Conservation (phyloP, 2,329 filamentous ascomycete species). For the Pestalotiopsis sp. region DNA sequence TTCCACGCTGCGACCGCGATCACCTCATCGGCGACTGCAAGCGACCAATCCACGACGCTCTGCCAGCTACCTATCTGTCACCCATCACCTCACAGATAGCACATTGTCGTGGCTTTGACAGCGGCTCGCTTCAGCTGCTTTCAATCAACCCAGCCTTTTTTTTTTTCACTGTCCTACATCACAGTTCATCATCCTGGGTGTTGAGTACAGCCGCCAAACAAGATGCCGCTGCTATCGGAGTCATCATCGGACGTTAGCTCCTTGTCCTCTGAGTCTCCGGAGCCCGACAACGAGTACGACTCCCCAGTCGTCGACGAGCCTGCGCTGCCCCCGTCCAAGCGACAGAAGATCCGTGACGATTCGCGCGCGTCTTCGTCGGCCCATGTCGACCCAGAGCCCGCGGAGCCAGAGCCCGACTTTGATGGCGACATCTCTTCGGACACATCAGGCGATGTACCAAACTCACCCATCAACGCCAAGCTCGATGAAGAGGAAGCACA, state of each 20-base stretch:
- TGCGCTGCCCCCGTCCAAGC: slow-evolving; percentile 34
- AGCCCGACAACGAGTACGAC: slow-evolving; percentile 29
- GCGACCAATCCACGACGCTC: not conserved
- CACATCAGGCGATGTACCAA: slow-evolving; percentile 82
- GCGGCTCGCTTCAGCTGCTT: not conserved
- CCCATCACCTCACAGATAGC: not conserved
- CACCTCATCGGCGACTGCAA: not conserved
- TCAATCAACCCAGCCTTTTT: not conserved
- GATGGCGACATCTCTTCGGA: slow-evolving; percentile 82
- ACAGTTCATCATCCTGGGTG: not conserved
- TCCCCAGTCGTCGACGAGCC: slow-evolving; percentile 15
- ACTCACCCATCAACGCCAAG: slow-evolving; percentile 67
- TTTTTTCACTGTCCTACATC: not conserved
- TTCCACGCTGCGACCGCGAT: not conserved
- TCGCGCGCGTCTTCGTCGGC: slow-evolving; percentile 50
- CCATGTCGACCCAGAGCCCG: slow-evolving; percentile 50
- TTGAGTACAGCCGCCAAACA: not conserved
- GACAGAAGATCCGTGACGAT: slow-evolving; percentile 37
- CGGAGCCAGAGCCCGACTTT: slow-evolving; percentile 37
- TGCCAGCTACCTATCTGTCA: not conserved
- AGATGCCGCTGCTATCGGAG: slow-evolving; percentile 28
- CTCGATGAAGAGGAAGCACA: slow-evolving; percentile 75
- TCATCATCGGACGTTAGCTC: slow-evolving; percentile 35
- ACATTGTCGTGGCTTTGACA: not conserved
- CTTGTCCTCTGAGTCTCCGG: slow-evolving; percentile 33